Conservation (phyloP, 768 basidiomycete genomes). For the Butyriboletus loyo region DNA sequence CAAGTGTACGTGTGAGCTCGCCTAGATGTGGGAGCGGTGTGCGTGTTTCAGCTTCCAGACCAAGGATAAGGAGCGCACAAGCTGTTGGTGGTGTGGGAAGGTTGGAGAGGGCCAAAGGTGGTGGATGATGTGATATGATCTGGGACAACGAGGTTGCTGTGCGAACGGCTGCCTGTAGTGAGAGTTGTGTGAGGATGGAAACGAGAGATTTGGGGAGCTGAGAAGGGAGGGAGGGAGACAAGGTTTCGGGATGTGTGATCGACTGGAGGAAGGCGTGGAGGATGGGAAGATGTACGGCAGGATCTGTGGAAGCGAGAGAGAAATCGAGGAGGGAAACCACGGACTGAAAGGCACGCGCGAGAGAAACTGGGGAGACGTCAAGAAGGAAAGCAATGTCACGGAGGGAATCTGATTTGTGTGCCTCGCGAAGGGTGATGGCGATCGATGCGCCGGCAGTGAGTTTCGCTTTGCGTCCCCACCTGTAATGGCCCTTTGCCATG, state of each 20-base stretch:
- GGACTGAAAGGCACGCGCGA: constrained; percentile 55
- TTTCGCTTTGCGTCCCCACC: constrained; percentile 76
- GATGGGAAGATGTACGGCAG: constrained; percentile 54
- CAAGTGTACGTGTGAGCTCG: constrained; percentile 58
- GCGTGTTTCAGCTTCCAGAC: constrained; percentile 65
- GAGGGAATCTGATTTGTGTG: constrained; percentile 63
- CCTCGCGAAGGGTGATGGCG: constrained; percentile 69
- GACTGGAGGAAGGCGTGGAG: constrained; percentile 53
- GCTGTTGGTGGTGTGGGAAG: constrained; percentile 51
- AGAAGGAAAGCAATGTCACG: constrained; percentile 67
- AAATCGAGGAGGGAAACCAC: constrained; percentile 53
- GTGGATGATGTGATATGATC: constrained; percentile 39
- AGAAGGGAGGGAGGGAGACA: constrained; percentile 22
- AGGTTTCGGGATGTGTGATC: constrained; percentile 31
- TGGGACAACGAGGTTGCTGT: constrained; percentile 46
- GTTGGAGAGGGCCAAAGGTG: constrained; percentile 38
- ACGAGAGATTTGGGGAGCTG: constrained; percentile 33
- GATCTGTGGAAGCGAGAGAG: constrained; percentile 52
- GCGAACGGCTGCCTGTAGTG: constrained; percentile 38
- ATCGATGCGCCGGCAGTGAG: constrained; percentile 66
- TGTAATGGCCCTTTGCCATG: constrained; percentile 54
- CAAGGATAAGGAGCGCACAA: constrained; percentile 66
- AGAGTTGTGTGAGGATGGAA: constrained; percentile 38
- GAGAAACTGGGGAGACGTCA: constrained; percentile 45
- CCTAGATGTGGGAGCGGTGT: constrained; percentile 49